Percentiles rank a stretch among this genome's conserved stretches.
Conservation (phyloP, 2,329 filamentous ascomycete genomes). For the Falciphora oryzae region DNA sequence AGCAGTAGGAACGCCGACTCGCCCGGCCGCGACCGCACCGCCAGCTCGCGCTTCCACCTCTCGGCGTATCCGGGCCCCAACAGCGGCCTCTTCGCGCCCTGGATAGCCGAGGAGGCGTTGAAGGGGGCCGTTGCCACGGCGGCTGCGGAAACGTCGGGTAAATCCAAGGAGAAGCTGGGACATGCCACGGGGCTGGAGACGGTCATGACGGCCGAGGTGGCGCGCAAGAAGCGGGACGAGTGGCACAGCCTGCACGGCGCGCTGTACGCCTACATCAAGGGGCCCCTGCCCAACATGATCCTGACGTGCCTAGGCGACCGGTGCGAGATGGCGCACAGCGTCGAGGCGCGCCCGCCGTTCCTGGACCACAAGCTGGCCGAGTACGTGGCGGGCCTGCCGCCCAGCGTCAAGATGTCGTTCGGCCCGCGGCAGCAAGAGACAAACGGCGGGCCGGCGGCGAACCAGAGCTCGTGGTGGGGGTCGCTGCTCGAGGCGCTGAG, state of each 20-base stretch:
- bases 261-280: conserved; percentile 23
- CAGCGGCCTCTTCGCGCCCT: conserved; percentile 11
- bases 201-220: neutral
- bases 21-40: neutral
- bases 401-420: conserved; percentile 23
- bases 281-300: conserved; percentile 21
- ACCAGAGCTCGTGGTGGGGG: conserved; percentile 10
- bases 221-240: conserved; percentile 17
- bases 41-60: neutral
- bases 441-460: neutral
- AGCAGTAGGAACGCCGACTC: neutral
- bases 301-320: conserved; percentile 27
- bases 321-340: conserved; percentile 30
- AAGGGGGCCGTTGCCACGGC: neutral
- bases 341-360: conserved; percentile 31
- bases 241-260: conserved; percentile 26
- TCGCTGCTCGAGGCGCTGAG: neutral
- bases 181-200: no score
- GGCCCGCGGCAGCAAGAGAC: conserved; percentile 5
- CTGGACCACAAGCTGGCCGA: conserved; percentile 28
- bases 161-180: no score
- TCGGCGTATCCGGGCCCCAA: neutral
- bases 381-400: conserved; percentile 25
- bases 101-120: conserved; percentile 11
- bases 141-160: neutral